Percentiles rank a stretch among this genome's conserved stretches.
These are phyloP conservation scores for Podila epigama DNA, from an alignment of 192 early-diverging fungal species.

Conservation along the genomic window DNA sequence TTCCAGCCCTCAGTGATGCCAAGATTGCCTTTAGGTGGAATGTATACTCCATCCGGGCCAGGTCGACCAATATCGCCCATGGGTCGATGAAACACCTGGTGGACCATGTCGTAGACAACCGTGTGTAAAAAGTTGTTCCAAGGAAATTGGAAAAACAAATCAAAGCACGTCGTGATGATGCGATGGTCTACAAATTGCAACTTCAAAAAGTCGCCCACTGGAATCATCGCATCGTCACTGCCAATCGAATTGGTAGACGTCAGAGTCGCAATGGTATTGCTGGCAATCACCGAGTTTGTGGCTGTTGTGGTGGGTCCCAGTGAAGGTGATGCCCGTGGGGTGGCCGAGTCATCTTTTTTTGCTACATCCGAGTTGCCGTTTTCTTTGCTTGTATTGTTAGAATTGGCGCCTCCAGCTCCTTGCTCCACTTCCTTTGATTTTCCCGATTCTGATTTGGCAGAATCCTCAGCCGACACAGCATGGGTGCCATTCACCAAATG, in stretches of 20 bases:
- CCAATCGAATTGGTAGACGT: constrained; percentile 5
- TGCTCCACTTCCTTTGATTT: too few species aligned
- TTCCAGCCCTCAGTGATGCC: constrained; percentile 48
- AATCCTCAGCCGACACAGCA: too few species aligned
- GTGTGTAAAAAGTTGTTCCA: constrained; percentile 99
- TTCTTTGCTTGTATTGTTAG: neutral
- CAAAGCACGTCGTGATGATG: constrained; percentile 70
- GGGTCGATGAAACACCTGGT: constrained; percentile 95
- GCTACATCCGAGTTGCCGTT: constrained; percentile 13
- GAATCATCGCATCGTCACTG: constrained; percentile 45
- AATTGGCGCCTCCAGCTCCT: neutral
- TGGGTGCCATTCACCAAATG: too few species aligned
- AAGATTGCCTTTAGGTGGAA: constrained; percentile 31
- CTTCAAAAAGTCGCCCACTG: constrained; percentile 80
- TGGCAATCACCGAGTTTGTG: neutral
- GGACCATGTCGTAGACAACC: constrained; percentile 98
- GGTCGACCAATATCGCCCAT: constrained; percentile 62
- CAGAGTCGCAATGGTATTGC: constrained; percentile 11
- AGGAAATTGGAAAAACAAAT: constrained; percentile 92
- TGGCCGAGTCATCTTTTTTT: constrained; percentile 18
- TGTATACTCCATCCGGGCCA: constrained; percentile 29
- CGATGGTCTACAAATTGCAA: constrained; percentile 69
- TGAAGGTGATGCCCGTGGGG: constrained; percentile 30
- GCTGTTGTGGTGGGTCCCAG: constrained; percentile 5
- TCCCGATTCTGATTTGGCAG: too few species aligned